Base-by-base conservation (phyloP, 805 yeast genomes). In the Lipomyces lipofer region DNA sequence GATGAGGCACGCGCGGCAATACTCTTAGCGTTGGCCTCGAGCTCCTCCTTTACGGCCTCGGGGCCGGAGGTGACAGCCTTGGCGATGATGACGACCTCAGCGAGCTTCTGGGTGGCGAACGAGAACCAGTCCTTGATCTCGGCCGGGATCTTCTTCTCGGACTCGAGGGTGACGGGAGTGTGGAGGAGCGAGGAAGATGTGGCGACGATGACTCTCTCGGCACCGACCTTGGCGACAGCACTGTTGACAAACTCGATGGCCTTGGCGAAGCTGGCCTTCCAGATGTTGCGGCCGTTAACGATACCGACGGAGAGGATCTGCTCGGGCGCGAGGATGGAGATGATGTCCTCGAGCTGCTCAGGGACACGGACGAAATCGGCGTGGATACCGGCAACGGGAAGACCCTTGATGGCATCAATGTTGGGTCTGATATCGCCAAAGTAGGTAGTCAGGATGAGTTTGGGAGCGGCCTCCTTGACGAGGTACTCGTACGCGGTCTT, bases 361-460 rank as follows among this genome's bases (percentile, higher is more conserved):
- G 98, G 96, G 66, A 83, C 86, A 81, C 97, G 90, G 75, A 84
- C 92, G 68, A 89, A 88, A 80, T 94, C 99, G 72, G 87, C 88
- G 83, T 94, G 99, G 87, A 85, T 81, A 75, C 95, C 97, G 65
- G 91, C 78, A 67, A 94, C 96, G 69, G 97, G 95, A 73, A 94
- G 83, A 66, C 81, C 85, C 80, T 86, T 83, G 77, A 94, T 80
- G 67, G 97, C 91, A 64, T 76, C 78, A 72, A 91, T 78, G 88
- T 94, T 94, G 78, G 98, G 98, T 78, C 90, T 86, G 69, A 88
- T 97, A 70, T 95, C 96, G 81, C 99, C 99, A 74, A 94, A 94
- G 84, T 94, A 94, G 69, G 98, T 78, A 71, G 98, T 81, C 70
- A 94, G 75, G 67, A 85, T 76, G 66, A 94, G 75, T 75, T 86